phyloP scores from a whole-genome alignment of 495 filamentous ascomycete species.

The Neurospora pannonica region DNA sequence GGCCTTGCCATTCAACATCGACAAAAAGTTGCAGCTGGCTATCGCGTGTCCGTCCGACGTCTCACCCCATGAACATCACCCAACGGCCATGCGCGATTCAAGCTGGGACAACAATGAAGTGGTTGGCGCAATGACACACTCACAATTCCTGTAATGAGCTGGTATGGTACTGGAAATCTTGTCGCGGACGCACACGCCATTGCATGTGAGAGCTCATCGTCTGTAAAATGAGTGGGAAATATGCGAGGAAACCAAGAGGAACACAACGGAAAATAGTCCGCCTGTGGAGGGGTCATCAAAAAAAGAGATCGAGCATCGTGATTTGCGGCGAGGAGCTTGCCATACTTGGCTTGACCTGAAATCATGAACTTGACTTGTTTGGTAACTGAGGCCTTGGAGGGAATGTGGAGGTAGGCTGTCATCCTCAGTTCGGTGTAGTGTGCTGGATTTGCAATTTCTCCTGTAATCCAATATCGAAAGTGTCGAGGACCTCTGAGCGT shows the following conservation, averaged over 20 bases:
- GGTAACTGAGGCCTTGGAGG: neutral
- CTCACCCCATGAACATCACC: neutral
- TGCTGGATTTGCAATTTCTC: neutral
- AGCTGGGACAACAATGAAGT: neutral
- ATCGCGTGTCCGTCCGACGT: neutral
- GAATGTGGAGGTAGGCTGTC: neutral
- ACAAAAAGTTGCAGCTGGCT: neutral
- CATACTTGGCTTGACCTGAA: neutral
- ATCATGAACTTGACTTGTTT: neutral
- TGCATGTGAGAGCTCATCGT: neutral
- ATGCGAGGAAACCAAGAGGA: neutral
- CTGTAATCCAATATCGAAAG: neutral
- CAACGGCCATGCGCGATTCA: neutral
- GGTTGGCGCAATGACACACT: neutral
- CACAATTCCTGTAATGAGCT: neutral
- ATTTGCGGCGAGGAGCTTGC: neutral
- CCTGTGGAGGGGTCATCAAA: neutral
- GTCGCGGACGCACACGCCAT: neutral
- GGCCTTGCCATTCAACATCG: neutral
- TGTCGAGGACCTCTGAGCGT: neutral
- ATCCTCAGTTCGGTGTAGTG: neutral
- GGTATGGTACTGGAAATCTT: neutral
- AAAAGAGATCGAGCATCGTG: neutral
- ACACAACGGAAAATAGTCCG: neutral
- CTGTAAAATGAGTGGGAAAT: neutral